Percentiles rank a stretch among this genome's conserved stretches.
Evolutionary conservation across 768 basidiomycete genomes (phyloP).

Genomic region (Tulasnella sp.): DNA sequence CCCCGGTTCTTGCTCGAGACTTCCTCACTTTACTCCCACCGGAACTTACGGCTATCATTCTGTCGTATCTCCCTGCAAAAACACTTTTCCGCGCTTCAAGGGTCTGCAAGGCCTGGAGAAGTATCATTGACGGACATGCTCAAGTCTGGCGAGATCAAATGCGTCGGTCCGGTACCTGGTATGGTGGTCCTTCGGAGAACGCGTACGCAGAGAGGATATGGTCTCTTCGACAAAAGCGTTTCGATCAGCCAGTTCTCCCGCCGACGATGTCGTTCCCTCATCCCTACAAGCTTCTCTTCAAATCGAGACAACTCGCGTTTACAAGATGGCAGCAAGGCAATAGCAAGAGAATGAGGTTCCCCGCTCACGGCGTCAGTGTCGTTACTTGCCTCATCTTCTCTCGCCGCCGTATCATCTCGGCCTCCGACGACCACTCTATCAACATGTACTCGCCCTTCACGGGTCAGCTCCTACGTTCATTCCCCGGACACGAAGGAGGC

Average conservation of each 20-base stretch:
- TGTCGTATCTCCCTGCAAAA: slow-evolving; percentile 71
- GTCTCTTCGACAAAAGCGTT: slow-evolving; percentile 38
- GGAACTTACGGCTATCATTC: slow-evolving; percentile 81
- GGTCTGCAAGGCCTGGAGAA: slow-evolving; percentile 83
- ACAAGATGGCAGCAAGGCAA: slow-evolving; percentile 31
- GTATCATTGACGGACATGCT: slow-evolving; percentile 82
- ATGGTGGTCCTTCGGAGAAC: slow-evolving; percentile 73
- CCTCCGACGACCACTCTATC: slow-evolving; percentile 94
- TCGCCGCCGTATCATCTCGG: slow-evolving; percentile 87
- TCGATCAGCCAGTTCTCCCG: slow-evolving; percentile 26
- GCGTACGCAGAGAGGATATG: slow-evolving; percentile 64
- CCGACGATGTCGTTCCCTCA: slow-evolving; percentile 57
- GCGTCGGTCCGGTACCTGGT: slow-evolving; percentile 77
- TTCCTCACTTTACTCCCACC: slow-evolving; percentile 86
- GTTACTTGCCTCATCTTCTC: slow-evolving; percentile 96
- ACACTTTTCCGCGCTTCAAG: slow-evolving; percentile 78
- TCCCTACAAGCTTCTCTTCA: slow-evolving; percentile 88
- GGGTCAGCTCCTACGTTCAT: slow-evolving; percentile 57
- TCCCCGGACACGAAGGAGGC: slow-evolving; percentile 34
- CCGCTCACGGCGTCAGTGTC: slow-evolving; percentile 79
- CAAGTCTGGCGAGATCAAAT: slow-evolving; percentile 83
- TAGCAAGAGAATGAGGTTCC: slow-evolving; percentile 70
- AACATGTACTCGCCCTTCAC: slow-evolving; percentile 85
- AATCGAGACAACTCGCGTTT: slow-evolving; percentile 71
- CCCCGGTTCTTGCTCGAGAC: slow-evolving; percentile 85